Evolutionary conservation across 2,329 filamentous ascomycete species (phyloP).

Genomic region (Xylaria sp.): DNA sequence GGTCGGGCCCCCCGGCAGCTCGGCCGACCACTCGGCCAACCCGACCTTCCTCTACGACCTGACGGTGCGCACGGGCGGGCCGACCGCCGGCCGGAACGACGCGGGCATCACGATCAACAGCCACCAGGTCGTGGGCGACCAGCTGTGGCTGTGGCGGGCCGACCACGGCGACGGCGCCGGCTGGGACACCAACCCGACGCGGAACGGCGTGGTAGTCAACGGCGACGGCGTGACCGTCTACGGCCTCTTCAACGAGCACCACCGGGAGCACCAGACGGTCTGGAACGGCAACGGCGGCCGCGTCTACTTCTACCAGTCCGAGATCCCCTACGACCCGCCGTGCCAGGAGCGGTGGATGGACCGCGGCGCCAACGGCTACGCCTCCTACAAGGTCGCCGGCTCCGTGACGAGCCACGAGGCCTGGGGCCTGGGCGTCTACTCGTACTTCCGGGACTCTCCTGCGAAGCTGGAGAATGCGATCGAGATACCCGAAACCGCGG

Average conservation of each 20-base stretch:
- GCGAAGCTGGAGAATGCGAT: conserved; percentile 39
- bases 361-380: conserved; percentile 34
- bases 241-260: conserved; percentile 40
- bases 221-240: conserved; percentile 37
- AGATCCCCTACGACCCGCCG: conserved; percentile 40
- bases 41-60: conserved; percentile 39
- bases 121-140: conserved; percentile 36
- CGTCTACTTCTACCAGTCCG: conserved; percentile 41
- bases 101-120: conserved; percentile 37
- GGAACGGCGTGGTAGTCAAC: conserved; percentile 37
- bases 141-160: conserved; percentile 40
- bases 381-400: conserved; percentile 39
- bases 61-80: conserved; percentile 37
- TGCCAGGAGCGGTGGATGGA: conserved; percentile 35
- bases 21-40: conserved; percentile 29
- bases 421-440: conserved; percentile 40
- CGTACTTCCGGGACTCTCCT: conserved; percentile 39
- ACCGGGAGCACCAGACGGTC: conserved; percentile 39
- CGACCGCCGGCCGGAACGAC: conserved; percentile 28
- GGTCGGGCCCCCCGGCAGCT: conserved; percentile 31
- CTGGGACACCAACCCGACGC: conserved; percentile 37
- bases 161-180: conserved; percentile 36
- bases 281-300: conserved; percentile 38
- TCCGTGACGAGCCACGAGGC: conserved; percentile 35
- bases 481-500: conserved; percentile 31